Base-by-base conservation (phyloP, 2,329 filamentous ascomycete genomes). In the Alternaria angustiovoidea region DNA sequence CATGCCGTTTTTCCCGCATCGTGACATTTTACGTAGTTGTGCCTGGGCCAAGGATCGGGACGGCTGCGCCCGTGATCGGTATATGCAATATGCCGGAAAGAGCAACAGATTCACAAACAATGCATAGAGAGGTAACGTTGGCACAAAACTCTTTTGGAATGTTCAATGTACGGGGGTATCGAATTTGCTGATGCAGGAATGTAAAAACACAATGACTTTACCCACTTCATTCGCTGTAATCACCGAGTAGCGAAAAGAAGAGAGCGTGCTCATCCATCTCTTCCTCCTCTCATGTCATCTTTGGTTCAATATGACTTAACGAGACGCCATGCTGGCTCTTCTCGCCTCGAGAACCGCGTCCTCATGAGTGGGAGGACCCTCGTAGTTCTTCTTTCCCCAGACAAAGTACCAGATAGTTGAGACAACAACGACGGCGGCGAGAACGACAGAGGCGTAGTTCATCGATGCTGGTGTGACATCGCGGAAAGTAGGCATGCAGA, bases 381-480 rank as follows among this genome's bases (percentile, higher is more conserved):
- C 81, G 78, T 91, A 91, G 78, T 92, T 87, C 79, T 87, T 86
- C 78, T 86, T 85, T 34, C 90, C 90, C 88, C 89, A 91, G 52
- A 83, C 82, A 66, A 87, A 81, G 80, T 93, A 93, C 89, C 89
- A 93, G 7, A 80, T 76, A 9, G 82, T 83, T 1, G 90, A 86
- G 58, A 92, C 83, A 39, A 81, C 49, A 55, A 86, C 84, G 63
- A 91, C 89, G 5, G 83, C 88, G 26, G 89, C 85, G 67, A 92
- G 91, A n/a, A 93, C 90, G 34, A 88, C 90, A 14, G 88, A 88
- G 1, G 89, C 90, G 76, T 91, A 93, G 82, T 93, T 93, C 82
- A 92, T 89, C 39, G 81, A 84, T 18, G 79, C 74, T 6, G 84
- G 77, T 0, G 83, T 84, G 39, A 90, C 87, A 6, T 87, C 87